These are phyloP conservation scores for Cutaneotrichosporon cyanovorans DNA, from an alignment of 1,284 basidiomycete species.

Conservation along the genomic window DNA sequence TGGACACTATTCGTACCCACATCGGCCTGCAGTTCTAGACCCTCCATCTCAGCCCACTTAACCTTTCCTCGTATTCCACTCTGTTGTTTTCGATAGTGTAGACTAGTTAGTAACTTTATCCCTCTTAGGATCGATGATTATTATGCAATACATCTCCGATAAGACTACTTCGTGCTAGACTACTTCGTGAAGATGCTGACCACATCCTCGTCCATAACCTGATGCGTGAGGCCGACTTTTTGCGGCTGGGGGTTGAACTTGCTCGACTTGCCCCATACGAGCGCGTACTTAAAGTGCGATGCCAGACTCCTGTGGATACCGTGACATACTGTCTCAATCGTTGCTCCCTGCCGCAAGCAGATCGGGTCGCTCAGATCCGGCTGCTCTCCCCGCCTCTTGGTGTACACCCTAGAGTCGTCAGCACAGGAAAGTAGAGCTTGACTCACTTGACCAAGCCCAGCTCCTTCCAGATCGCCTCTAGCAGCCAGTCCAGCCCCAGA, in stretches of 20 bases:
- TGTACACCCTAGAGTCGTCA: constrained; percentile 59
- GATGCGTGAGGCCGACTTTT: constrained; percentile 79
- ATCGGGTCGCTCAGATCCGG: constrained; percentile 91
- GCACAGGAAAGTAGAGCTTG: not conserved
- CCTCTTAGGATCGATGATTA: too few species aligned
- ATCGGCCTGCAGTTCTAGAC: constrained; percentile 29
- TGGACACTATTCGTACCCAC: constrained; percentile 51
- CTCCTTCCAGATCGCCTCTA: constrained; percentile 85
- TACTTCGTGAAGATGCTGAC: constrained; percentile 48
- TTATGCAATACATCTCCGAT: too few species aligned
- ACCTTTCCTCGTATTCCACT: not conserved
- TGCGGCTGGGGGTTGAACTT: constrained; percentile 89
- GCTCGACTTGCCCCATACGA: constrained; percentile 86
- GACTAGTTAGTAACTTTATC: too few species aligned
- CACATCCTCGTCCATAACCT: constrained; percentile 88
- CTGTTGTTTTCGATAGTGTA: too few species aligned
- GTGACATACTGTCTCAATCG: constrained; percentile 89
- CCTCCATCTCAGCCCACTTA: not conserved
- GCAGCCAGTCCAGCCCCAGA: constrained; percentile 77
- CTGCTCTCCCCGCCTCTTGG: constrained; percentile 89
- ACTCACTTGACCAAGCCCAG: constrained; percentile 66
- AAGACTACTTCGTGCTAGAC: constrained; percentile 35
- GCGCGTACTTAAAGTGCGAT: constrained; percentile 76
- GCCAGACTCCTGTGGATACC: constrained; percentile 83
- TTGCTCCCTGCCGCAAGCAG: constrained; percentile 82